Base-by-base conservation (phyloP, 352 stramenopile species). In the Halophytophthora batemanensis region DNA sequence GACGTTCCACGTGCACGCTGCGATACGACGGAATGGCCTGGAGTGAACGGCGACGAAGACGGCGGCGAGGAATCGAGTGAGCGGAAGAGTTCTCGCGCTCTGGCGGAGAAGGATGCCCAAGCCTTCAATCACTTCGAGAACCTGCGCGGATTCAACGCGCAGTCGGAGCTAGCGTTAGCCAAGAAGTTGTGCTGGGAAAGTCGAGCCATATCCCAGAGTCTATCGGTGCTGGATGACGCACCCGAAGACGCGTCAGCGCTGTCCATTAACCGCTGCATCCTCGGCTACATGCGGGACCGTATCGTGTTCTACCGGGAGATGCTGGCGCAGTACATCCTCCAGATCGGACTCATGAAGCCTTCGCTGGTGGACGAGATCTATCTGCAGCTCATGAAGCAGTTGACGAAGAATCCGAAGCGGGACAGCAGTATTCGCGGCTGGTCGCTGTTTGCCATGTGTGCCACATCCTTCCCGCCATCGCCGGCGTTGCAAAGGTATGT, bases 261-360 rank as follows among this genome's bases (percentile, higher is more conserved):
- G 2, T 84, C 87, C 4, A 90, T 98, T n/a, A 93, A 97, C 65
- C 90, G 92, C 22, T 96, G 86, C 50, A 81, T 98, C 28, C 71
- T 98, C 14, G 90, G 93, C 1, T 98, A 98, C 74, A 97, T 97
- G 87, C 87, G 93, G 2, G 93, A 98, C 51, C 93, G 95, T 7
- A 86, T 95, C 46, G 91, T 97, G 29, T 92, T 87, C 50, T 98
- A 96, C 56, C 90, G 92, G 11, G 92, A 96, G 38, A 98, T 96
- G 71, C 69, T 98, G 25, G 91, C 90, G 14, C 91, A 98, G 63
- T 96, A 96, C 45, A 90, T 98, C 40, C 67, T 98, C 18, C 84
- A 95, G 53, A 95, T 97, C 53, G 93, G 88, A 1, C 50, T 98
- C 13, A 80, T 93, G 36, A 84, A 95, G 31, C 56, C 77, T 2